These are phyloP conservation scores for Citeromyces siamensis DNA, from an alignment of 1,139 yeast genomes.

Conservation along the genomic window DNA sequence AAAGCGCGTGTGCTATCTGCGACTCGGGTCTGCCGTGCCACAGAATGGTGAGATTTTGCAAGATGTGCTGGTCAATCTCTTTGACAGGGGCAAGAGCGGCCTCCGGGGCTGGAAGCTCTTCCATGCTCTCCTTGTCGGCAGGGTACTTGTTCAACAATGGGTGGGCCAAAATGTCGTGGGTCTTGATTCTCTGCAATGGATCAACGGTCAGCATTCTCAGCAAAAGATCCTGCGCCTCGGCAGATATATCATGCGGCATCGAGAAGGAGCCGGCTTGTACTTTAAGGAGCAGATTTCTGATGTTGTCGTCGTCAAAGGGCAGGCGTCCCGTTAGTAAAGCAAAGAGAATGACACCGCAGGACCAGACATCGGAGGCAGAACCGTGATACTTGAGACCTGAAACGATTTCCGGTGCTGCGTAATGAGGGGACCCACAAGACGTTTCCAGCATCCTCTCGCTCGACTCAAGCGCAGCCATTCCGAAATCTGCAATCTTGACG, in stretches of 20 bases:
- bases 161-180: slow-evolving; percentile 65
- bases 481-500: slow-evolving; percentile 75
- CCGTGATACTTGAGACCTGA: slow-evolving; percentile 72
- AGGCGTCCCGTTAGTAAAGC: slow-evolving; percentile 70
- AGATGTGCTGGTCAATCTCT: slow-evolving; percentile 70
- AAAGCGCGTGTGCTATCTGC: slow-evolving; percentile 43
- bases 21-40: slow-evolving; percentile 80
- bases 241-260: slow-evolving; percentile 54
- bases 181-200: slow-evolving; percentile 64
- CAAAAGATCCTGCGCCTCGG: slow-evolving; percentile 64
- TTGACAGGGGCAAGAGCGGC: slow-evolving; percentile 28
- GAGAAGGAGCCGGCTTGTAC: slow-evolving; percentile 68
- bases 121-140: slow-evolving; percentile 13
- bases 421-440: slow-evolving; percentile 79
- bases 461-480: slow-evolving; percentile 78
- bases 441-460: slow-evolving; percentile 63
- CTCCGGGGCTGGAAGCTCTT: slow-evolving; percentile 17
- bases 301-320: slow-evolving; percentile 75
- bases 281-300: slow-evolving; percentile 53
- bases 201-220: slow-evolving; percentile 65
- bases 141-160: slow-evolving; percentile 54
- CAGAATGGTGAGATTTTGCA: slow-evolving; percentile 73
- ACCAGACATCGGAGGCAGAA: slow-evolving; percentile 78
- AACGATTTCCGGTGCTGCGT: slow-evolving; percentile 81
- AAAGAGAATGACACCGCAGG: slow-evolving; percentile 72